These are phyloP conservation scores for Omphalotus guepiniiformis DNA, from an alignment of 768 basidiomycete genomes.

Conservation along the genomic window DNA sequence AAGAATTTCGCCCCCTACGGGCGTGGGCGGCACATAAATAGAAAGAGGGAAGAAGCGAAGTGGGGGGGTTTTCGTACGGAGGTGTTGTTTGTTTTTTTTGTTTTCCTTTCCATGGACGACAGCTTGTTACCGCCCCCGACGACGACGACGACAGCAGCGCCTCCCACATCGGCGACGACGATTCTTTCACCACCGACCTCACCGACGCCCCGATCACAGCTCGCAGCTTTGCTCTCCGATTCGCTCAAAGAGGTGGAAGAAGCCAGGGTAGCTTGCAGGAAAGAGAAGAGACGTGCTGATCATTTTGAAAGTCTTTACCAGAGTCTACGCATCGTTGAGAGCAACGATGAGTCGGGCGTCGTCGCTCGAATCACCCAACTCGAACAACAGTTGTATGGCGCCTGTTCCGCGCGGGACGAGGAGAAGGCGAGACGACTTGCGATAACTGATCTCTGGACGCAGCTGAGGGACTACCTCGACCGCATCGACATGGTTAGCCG, in stretches of 20 bases:
- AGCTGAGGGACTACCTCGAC: slow-evolving; percentile 3
- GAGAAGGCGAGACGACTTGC: slow-evolving; percentile 4
- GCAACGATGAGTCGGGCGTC: not conserved
- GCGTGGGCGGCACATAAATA: no score
- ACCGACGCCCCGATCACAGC: not conserved
- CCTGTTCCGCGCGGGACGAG: slow-evolving; percentile 1
- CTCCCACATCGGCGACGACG: not conserved
- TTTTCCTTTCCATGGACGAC: no score
- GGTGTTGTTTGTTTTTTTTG: no score
- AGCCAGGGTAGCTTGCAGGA: not conserved
- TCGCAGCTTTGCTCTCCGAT: slow-evolving; percentile 4
- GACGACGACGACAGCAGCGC: no score
- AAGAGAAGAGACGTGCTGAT: slow-evolving; percentile 1
- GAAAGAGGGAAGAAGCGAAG: no score
- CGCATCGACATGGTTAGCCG: slow-evolving; percentile 2
- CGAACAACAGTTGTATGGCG: not conserved
- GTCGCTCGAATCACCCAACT: slow-evolving; percentile 1
- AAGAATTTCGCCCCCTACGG: no score
- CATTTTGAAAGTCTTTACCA: slow-evolving; percentile 1
- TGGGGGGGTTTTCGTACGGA: no score
- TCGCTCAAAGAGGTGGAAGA: slow-evolving; percentile 2
- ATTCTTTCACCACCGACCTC: not conserved
- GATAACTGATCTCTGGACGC: slow-evolving; percentile 3
- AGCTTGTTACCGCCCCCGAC: no score
- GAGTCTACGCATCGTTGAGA: not conserved